Conservation (phyloP, 2,329 filamentous ascomycete genomes). For the Ilyonectria sp. region DNA sequence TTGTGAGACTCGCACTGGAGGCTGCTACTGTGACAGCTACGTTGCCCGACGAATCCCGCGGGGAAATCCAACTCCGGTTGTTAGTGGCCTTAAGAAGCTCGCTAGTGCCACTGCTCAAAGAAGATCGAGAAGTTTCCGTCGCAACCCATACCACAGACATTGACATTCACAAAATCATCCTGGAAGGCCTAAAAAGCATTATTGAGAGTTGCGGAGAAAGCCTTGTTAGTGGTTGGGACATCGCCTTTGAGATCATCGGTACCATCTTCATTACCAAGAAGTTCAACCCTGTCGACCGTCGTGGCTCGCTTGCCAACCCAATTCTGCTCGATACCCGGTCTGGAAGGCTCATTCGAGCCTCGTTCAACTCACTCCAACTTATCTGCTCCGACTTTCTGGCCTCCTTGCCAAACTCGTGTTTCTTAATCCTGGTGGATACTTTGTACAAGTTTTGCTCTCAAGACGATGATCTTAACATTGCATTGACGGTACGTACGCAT, state of each 20-base stretch:
- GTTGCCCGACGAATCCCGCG: conserved; percentile 65
- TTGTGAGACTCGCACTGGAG: conserved; percentile 72
- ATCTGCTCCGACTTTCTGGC: conserved; percentile 95
- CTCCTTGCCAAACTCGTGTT: conserved; percentile 79
- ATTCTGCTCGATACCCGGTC: conserved; percentile 70
- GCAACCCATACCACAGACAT: conserved; percentile 76
- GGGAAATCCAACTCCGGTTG: conserved; percentile 79
- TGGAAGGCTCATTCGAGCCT: conserved; percentile 83
- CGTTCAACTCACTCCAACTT: conserved; percentile 91
- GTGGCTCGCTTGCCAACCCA: conserved; percentile 49
- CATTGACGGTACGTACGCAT: conserved; percentile 78
- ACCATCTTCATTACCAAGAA: conserved; percentile 77
- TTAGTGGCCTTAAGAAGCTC: conserved; percentile 77
- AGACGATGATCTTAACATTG: conserved; percentile 93
- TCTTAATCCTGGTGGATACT: conserved; percentile 85
- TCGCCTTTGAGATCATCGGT: conserved; percentile 87
- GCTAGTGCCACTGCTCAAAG: conserved; percentile 67
- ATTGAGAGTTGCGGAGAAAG: conserved; percentile 92
- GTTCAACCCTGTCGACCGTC: conserved; percentile 52
- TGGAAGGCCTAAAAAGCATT: conserved; percentile 86
- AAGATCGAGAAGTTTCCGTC: conserved; percentile 68
- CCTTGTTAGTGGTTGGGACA: conserved; percentile 86
- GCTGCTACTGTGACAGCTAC: conserved; percentile 70
- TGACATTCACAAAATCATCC: conserved; percentile 84
- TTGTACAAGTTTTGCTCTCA: conserved; percentile 92